Evolutionary conservation across 1,139 yeast genomes (phyloP).

Genomic region (Geotrichum carabidarum): DNA sequence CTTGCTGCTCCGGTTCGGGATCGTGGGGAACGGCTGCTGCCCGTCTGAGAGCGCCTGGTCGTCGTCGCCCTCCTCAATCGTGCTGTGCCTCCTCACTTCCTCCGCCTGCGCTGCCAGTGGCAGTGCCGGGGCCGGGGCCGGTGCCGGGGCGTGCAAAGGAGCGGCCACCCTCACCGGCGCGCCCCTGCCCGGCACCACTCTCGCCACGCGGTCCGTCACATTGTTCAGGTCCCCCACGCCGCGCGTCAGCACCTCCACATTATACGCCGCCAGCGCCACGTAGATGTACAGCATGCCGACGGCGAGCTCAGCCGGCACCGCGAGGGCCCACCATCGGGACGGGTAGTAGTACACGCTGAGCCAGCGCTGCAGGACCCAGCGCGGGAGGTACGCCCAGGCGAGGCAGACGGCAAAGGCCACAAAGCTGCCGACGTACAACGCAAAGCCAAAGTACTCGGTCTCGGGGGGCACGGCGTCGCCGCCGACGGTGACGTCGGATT

Average conservation of each 20-base stretch:
- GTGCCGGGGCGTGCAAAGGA: no score
- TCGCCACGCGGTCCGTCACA: constrained; percentile 64
- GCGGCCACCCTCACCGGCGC: background rate
- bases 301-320: constrained; percentile 64
- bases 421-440: constrained; percentile 60
- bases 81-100: background rate
- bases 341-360: constrained; percentile 71
- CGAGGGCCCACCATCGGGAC: constrained; percentile 81
- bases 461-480: constrained; percentile 56
- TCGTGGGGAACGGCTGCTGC: background rate
- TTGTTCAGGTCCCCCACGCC: constrained; percentile 55
- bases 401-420: constrained; percentile 51
- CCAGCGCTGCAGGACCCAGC: constrained; percentile 42
- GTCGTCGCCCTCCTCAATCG: background rate
- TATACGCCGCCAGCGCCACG: constrained; percentile 63
- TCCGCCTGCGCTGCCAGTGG: background rate
- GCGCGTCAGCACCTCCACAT: constrained; percentile 65
- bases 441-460: constrained; percentile 79
- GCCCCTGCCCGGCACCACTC: constrained; percentile 38
- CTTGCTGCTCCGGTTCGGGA: background rate
- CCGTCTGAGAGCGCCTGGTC: background rate
- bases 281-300: constrained; percentile 69
- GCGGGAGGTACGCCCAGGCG: constrained; percentile 68
- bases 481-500: constrained; percentile 71
- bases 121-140: background rate